Percentiles rank a stretch among this genome's conserved stretches.
Conservation (phyloP, 768 basidiomycete species). For the Botryobasidium botryosum region DNA sequence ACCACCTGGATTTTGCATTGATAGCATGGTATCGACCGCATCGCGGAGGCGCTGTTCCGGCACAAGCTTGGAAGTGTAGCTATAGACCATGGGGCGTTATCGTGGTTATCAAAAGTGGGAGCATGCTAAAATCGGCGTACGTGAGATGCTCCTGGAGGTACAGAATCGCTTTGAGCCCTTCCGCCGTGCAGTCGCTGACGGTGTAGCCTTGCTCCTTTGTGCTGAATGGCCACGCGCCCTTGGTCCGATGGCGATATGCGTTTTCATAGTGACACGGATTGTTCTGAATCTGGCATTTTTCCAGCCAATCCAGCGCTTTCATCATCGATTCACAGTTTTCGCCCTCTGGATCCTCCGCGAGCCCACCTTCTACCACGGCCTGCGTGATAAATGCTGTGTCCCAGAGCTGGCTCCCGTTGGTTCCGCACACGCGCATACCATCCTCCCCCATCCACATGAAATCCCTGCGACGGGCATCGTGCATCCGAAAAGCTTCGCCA, state of each 20-base stretch:
- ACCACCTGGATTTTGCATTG: conserved; percentile 72
- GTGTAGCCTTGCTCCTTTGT: conserved; percentile 90
- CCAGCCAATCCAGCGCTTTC: conserved; percentile 32
- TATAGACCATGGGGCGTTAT: not conserved
- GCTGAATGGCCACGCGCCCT: conserved; percentile 71
- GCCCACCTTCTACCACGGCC: conserved; percentile 75
- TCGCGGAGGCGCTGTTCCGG: conserved; percentile 64
- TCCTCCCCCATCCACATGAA: conserved; percentile 88
- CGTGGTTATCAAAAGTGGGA: too few relatives aligned
- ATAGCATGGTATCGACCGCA: conserved; percentile 71
- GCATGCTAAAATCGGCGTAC: conserved; percentile 32
- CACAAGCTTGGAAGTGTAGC: conserved; percentile 43
- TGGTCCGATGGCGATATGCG: conserved; percentile 22
- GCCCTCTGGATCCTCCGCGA: conserved; percentile 53
- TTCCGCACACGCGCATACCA: conserved; percentile 92
- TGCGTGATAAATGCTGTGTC: conserved; percentile 86
- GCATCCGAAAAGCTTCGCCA: conserved; percentile 56
- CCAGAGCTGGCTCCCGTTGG: conserved; percentile 92
- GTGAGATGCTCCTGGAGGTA: conserved; percentile 71
- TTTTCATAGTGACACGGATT: conserved; percentile 11
- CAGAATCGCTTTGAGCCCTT: conserved; percentile 81
- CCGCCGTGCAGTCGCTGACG: conserved; percentile 89
- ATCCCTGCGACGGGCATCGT: conserved; percentile 61
- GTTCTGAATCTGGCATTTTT: conserved; percentile 11
- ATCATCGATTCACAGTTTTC: conserved; percentile 48